These are phyloP conservation scores for Arabidopsis lyrata DNA, from an alignment of 441 rosid genomes.

Conservation along the genomic window DNA sequence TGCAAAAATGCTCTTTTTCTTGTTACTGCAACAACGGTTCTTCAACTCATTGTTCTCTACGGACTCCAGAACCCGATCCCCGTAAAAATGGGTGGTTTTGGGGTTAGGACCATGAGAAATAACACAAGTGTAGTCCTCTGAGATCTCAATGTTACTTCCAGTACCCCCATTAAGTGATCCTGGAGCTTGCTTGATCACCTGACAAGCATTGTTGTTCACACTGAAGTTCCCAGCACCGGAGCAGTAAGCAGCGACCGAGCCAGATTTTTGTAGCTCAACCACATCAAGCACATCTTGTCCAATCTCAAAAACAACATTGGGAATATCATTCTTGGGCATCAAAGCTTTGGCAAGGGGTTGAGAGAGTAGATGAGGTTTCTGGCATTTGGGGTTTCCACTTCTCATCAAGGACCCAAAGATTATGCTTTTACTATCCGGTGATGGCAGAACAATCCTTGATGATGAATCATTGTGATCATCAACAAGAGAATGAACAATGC, in stretches of 20 bases:
- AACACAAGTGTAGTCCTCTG: slow-evolving; percentile 95
- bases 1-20: slow-evolving; percentile 49
- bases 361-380: slow-evolving; percentile 44
- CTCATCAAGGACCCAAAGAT: slow-evolving; percentile 59
- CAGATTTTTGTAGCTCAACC: slow-evolving; percentile 7
- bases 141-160: slow-evolving; percentile 74
- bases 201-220: slow-evolving; percentile 37
- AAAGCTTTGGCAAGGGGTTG: slow-evolving; percentile 27
- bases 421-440: slow-evolving; percentile 66
- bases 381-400: slow-evolving; percentile 44
- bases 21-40: slow-evolving; percentile 28
- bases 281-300: slow-evolving; percentile 20
- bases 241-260: not conserved
- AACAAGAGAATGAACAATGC: slow-evolving; percentile 76
- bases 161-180: slow-evolving; percentile 34
- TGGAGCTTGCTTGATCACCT: slow-evolving; percentile 36
- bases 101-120: slow-evolving; percentile 84
- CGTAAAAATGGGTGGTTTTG: slow-evolving; percentile 80
- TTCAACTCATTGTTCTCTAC: slow-evolving; percentile 38
- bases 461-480: slow-evolving; percentile 48
- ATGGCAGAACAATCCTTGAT: slow-evolving; percentile 46
- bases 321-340: slow-evolving; percentile 32
- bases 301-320: slow-evolving; percentile 12
- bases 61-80: slow-evolving; percentile 72
- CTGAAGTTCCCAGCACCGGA: not conserved